These are phyloP conservation scores for Spathaspora sp. DNA, from an alignment of 805 yeast genomes.

Conservation along the genomic window DNA sequence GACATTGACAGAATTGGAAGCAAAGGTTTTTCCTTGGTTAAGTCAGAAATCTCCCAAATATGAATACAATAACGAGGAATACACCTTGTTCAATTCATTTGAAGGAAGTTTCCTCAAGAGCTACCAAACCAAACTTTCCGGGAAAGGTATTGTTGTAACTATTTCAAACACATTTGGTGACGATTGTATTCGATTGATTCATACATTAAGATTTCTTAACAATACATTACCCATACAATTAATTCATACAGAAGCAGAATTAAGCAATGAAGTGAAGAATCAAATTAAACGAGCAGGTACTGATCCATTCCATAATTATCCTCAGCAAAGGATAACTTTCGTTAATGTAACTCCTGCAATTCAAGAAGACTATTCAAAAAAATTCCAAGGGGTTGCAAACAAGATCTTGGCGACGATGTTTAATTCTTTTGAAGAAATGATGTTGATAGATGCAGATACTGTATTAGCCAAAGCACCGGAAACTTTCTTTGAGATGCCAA, in stretches of 20 bases:
- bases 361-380: conserved; percentile 12
- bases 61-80: conserved; percentile 3
- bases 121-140: conserved; percentile 17
- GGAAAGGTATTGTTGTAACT: conserved; percentile 32
- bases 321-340: conserved; percentile 27
- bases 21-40: conserved; percentile 22
- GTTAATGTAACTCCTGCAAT: conserved; percentile 24
- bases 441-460: conserved; percentile 54
- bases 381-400: conserved; percentile 43
- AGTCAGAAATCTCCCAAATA: conserved; percentile 16
- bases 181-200: conserved; percentile 19
- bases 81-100: conserved; percentile 1
- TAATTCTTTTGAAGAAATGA: conserved; percentile 46
- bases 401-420: conserved; percentile 47
- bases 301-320: conserved; percentile 8
- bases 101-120: conserved; percentile 6
- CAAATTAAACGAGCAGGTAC: conserved; percentile 16
- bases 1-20: conserved; percentile 10
- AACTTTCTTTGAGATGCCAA: conserved; percentile 16
- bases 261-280: conserved; percentile 20
- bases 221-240: conserved; percentile 32
- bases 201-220: conserved; percentile 22
- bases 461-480: conserved; percentile 40
- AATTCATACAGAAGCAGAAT: conserved; percentile 18
- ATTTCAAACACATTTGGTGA: conserved; percentile 23